Evolutionary conservation across 106 monocot genomes (phyloP).

Genomic region (Posidonia australis): DNA sequence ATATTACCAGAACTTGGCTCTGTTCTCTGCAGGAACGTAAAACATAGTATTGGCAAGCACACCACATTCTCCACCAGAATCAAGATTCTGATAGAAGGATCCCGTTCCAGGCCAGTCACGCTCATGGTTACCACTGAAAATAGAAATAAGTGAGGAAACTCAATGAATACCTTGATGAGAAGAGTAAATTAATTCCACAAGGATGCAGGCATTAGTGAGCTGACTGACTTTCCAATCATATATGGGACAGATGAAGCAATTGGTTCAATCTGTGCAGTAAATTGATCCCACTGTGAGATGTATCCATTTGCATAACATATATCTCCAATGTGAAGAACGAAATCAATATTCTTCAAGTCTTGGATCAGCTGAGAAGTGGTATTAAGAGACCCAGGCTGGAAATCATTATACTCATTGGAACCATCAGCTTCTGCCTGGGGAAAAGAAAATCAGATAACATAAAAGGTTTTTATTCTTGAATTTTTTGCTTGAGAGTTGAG

Average conservation of each 20-base stretch:
- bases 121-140: conserved; percentile 89
- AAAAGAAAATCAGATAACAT: background rate
- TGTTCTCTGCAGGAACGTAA: conserved; percentile 76
- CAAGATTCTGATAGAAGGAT: conserved; percentile 70
- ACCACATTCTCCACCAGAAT: conserved; percentile 97
- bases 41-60: conserved; percentile 76
- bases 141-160: background rate
- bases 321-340: conserved; percentile 87
- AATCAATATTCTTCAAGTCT: conserved; percentile 74
- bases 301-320: conserved; percentile 90
- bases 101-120: conserved; percentile 87
- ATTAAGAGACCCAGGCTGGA: conserved; percentile 67
- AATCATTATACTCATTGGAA: conserved; percentile 76
- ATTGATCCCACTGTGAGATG: conserved; percentile 95
- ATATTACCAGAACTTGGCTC: conserved; percentile 78
- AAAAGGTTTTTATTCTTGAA: background rate
- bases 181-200: background rate
- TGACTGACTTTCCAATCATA: conserved; percentile 75
- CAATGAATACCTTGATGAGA: background rate
- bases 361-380: conserved; percentile 66
- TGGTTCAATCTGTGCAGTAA: conserved; percentile 85
- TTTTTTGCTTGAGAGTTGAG: too few species aligned
- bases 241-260: conserved; percentile 81
- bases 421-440: conserved; percentile 82
- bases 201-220: too few species aligned